Base-by-base conservation (phyloP, 139 green algal species). In the Nannochloris sp. region DNA sequence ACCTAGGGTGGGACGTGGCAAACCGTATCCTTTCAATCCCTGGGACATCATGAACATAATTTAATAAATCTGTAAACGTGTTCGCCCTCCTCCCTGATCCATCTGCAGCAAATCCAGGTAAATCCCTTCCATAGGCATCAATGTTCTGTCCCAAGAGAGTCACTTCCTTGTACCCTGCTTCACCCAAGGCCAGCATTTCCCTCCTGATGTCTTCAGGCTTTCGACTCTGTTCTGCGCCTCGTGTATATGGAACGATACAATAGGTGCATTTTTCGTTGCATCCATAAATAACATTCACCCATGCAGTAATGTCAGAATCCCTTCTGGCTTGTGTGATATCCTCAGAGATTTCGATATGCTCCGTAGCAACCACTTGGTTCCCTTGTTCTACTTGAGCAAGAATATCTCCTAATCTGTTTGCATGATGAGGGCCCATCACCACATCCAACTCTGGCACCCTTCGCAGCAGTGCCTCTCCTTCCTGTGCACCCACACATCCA, bases 181-280 rank as follows among this genome's bases (percentile, higher is more conserved):
- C 88, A 6, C 85, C 90, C 25, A 96, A 68, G 2, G 75, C 65
- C 57, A 83, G 36, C 85, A 97, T 94, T 70, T 97, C 93, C 5
- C 66, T 64, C 15, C 55, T 48, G n/a, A 78, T 71, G 68, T 83
- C 83, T 27, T 90, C 80, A 3, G 88, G 78, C 43, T 72, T 67
- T 19, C 93, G 76, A 71, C 82, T 94, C 80, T 98, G 91, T 81
- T 99, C 93, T 48, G 75, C 12, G n/a, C 93, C 93, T 5, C 91
- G 72, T 19, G 86, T 92, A 74, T 83, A 88, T 43, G 93, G 93
- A 73, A 99, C 93, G 56, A 99, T 91, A 72, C 93, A 99, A 81
- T 97, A 99, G 19, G 87, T 90, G 83, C 93, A 99, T 54, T 83
- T 85, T 57, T 99, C 93, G 70, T 99, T 97, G 87, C 93, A 99